These are phyloP conservation scores for Xylariaceae sp. DNA, from an alignment of 2,329 filamentous ascomycete genomes.

Conservation along the genomic window DNA sequence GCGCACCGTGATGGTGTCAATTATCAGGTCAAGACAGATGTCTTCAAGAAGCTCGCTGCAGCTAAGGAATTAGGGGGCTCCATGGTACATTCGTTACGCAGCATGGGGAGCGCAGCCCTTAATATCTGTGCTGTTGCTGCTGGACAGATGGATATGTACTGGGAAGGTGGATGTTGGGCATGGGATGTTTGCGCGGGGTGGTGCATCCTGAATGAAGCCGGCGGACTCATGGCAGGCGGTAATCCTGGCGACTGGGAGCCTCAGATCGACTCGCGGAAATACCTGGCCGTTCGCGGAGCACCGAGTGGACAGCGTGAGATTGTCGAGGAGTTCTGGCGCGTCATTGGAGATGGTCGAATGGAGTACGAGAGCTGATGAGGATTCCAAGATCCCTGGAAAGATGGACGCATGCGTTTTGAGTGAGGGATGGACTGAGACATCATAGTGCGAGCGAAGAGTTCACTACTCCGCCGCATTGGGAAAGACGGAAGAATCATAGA, in stretches of 20 bases:
- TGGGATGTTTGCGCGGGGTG: conserved; percentile 84
- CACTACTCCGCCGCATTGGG: conserved; percentile 10
- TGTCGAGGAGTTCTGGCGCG: conserved; percentile 60
- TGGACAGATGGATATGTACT: conserved; percentile 69
- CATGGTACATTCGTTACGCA: conserved; percentile 74
- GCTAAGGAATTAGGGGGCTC: conserved; percentile 60
- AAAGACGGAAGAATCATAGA: conserved; percentile 10
- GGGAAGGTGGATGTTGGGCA: conserved; percentile 81
- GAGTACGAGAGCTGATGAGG: conserved; percentile 39
- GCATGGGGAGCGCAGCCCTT: conserved; percentile 67
- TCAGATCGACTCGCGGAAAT: conserved; percentile 55
- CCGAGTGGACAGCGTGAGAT: conserved; percentile 57
- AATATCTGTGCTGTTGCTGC: conserved; percentile 71
- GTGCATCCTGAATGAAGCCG: conserved; percentile 71
- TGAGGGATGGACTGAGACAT: conserved; percentile 1
- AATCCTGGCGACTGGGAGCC: conserved; percentile 71
- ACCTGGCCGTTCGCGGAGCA: conserved; percentile 60
- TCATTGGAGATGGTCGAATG: conserved; percentile 53
- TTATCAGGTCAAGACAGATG: conserved; percentile 64
- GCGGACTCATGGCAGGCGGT: conserved; percentile 66
- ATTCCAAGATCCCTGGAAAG: background rate
- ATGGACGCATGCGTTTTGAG: no score
- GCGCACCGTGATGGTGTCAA: conserved; percentile 64
- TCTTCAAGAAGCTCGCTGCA: conserved; percentile 59
- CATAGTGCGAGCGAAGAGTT: conserved; percentile 10